Conservation (phyloP, 2,329 filamentous ascomycete genomes). For the Hymenoscyphus linearis region DNA sequence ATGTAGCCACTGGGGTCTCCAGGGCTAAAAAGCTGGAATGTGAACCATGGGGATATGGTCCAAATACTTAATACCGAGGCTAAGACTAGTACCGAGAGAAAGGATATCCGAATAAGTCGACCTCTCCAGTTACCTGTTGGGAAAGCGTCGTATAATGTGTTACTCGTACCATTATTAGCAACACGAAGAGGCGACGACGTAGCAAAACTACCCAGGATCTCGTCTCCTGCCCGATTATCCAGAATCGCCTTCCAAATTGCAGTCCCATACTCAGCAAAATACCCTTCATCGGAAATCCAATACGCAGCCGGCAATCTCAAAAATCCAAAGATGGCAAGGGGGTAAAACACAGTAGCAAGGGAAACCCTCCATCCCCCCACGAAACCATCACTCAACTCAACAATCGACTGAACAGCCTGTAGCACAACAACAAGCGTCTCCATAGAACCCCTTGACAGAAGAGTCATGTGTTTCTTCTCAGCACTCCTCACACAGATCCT, state of each 20-base stretch:
- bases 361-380: not conserved
- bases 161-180: no score
- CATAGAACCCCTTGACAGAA: not conserved
- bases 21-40: no score
- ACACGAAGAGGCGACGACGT: no score
- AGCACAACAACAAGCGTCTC: conserved; percentile 1
- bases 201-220: no score
- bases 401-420: conserved; percentile 1
- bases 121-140: not conserved
- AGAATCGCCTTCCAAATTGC: no score
- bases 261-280: not conserved
- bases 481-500: not conserved
- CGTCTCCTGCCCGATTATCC: no score
- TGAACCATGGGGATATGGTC: not conserved
- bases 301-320: conserved; percentile 3
- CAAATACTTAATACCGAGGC: not conserved
- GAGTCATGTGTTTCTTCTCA: not conserved
- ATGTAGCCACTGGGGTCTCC: no score
- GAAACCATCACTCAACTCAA: not conserved
- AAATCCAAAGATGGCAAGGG: not conserved
- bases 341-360: conserved; percentile 1
- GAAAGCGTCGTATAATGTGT: not conserved
- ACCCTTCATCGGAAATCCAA: conserved; percentile 5
- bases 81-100: not conserved
- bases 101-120: not conserved